These are phyloP conservation scores for Ceratocystis albifundus DNA, from an alignment of 2,329 filamentous ascomycete genomes.

Conservation along the genomic window DNA sequence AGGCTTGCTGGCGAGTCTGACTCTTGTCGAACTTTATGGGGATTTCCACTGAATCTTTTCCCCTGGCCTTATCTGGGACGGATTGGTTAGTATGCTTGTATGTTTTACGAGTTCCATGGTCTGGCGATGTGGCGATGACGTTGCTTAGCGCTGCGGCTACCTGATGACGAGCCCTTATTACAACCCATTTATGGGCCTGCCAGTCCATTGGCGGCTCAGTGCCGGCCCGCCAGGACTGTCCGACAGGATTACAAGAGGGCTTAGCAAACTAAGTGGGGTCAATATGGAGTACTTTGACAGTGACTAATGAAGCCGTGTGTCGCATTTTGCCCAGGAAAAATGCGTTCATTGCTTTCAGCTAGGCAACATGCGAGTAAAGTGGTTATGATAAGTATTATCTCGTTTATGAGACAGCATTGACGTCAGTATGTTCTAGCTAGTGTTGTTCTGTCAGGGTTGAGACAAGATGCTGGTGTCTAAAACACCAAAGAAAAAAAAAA, in stretches of 20 bases:
- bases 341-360: not conserved
- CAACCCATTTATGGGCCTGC: not conserved
- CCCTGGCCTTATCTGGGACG: not conserved
- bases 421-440: not conserved
- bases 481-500: no score
- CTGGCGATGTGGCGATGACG: constrained; percentile 12
- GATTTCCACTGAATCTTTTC: not conserved
- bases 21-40: not conserved
- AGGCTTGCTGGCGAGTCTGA: not conserved
- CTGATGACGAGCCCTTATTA: not conserved
- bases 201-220: not conserved
- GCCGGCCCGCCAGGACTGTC: not conserved
- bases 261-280: not conserved
- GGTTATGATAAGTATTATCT: not conserved
- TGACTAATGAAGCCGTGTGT: not conserved
- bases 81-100: not conserved
- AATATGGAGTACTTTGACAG: not conserved
- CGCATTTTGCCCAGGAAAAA: no score
- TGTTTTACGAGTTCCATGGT: not conserved
- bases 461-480: not conserved
- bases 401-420: not conserved
- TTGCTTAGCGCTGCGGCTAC: constrained; percentile 1
- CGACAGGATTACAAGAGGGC: not conserved
- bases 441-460: constrained; percentile 1
- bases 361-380: not conserved